Conservation (phyloP, 2,329 filamentous ascomycete species). For the Bretziella fagacearum region DNA sequence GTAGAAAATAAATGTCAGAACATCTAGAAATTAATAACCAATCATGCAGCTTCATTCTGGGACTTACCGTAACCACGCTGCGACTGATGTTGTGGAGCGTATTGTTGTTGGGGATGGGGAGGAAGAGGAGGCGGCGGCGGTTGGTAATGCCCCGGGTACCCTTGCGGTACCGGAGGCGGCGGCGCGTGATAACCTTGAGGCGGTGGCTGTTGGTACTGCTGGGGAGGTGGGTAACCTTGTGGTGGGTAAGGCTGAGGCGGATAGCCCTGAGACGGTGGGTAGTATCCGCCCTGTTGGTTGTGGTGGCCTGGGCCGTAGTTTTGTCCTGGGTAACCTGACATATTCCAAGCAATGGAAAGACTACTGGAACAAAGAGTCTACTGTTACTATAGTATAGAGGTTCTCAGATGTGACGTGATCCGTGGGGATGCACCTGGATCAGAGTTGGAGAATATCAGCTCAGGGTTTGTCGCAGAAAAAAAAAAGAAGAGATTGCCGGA, state of each 20-base stretch:
- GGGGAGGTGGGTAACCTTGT: slow-evolving; percentile 8
- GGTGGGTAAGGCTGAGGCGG: slow-evolving; percentile 7
- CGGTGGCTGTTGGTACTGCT: slow-evolving; percentile 7
- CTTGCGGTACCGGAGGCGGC: not conserved
- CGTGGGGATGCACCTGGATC: too few relatives aligned
- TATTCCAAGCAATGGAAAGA: too few relatives aligned
- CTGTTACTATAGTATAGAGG: too few relatives aligned
- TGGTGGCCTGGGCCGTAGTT: slow-evolving; percentile 18
- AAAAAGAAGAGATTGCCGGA: too few relatives aligned
- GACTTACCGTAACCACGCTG: slow-evolving; percentile 14
- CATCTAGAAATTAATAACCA: too few relatives aligned
- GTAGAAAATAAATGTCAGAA: slow-evolving; percentile 25
- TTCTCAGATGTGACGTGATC: not conserved
- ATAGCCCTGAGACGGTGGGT: slow-evolving; percentile 17
- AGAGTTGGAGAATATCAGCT: too few relatives aligned
- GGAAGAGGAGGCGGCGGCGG: slow-evolving; percentile 1
- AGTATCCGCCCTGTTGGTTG: slow-evolving; percentile 16
- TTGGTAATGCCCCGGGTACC: slow-evolving; percentile 3
- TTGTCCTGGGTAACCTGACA: slow-evolving; percentile 15
- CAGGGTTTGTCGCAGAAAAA: too few relatives aligned
- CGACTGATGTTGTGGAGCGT: slow-evolving; percentile 13
- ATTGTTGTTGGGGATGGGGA: slow-evolving; percentile 9
- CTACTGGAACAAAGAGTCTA: too few relatives aligned
- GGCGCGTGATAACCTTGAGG: not conserved
- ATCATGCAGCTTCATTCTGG: too few relatives aligned